These are phyloP conservation scores for Zygosaccharomyces sapae DNA, from an alignment of 1,139 yeast genomes.

Conservation along the genomic window DNA sequence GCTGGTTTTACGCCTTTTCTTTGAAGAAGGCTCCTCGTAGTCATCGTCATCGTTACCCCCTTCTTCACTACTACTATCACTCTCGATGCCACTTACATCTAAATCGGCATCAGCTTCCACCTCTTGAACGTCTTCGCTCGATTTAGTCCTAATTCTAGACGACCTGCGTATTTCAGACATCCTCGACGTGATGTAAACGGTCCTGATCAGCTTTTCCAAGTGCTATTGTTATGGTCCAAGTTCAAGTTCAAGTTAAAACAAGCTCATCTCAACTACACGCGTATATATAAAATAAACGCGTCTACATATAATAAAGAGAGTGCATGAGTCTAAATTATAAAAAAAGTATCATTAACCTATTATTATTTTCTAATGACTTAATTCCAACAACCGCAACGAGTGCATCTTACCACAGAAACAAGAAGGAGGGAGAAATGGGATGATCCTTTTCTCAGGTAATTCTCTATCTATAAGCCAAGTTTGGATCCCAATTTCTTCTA, in stretches of 20 bases:
- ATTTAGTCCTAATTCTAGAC: conserved; percentile 19
- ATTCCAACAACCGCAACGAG: neutral
- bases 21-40: conserved; percentile 17
- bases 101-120: conserved; percentile 16
- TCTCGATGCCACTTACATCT: conserved; percentile 16
- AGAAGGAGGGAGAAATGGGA: neutral
- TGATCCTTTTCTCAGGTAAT: neutral
- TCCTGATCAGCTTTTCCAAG: neutral
- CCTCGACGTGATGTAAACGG: neutral
- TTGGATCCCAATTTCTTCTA: neutral
- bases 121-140: conserved; percentile 9
- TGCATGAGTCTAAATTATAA: neutral
- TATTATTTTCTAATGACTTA: neutral
- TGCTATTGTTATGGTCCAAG: neutral
- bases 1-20: conserved; percentile 17
- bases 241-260: conserved; percentile 1
- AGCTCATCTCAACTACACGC: conserved; percentile 3
- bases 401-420: neutral
- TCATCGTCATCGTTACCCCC: conserved; percentile 22
- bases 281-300: conserved; percentile 1
- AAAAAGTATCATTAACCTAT: neutral
- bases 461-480: conserved; percentile 4
- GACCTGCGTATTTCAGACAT: conserved; percentile 26
- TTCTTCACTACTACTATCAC: conserved; percentile 11
- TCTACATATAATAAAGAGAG: neutral